A percentile compares a stretch with the other conserved stretches of the same genome.
phyloP scores from a whole-genome alignment of 2,329 filamentous ascomycete species.

The Trichoderma sp. region DNA sequence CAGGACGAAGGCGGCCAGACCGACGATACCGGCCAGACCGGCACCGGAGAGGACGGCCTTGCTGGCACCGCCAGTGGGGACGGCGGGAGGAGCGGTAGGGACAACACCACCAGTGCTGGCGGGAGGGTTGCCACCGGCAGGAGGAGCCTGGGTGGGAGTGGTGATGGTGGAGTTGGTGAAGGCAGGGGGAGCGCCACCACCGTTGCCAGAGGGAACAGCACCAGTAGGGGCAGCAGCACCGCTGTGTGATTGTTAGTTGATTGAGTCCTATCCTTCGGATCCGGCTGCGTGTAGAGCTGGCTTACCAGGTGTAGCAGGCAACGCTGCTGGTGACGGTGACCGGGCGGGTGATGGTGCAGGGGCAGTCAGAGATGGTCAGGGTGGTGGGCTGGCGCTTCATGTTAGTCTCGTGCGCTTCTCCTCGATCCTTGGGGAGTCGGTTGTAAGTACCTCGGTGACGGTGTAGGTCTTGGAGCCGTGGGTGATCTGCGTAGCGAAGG shows the following conservation, averaged over 20 bases:
- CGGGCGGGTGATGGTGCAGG: conserved; percentile 67
- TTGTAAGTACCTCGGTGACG: conserved; percentile 60
- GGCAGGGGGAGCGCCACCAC: conserved; percentile 40
- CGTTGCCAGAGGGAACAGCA: conserved; percentile 30
- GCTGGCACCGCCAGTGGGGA: conserved; percentile 59
- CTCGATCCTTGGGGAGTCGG: conserved; percentile 14
- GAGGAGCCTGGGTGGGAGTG: conserved; percentile 45
- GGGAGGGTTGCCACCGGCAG: conserved; percentile 35
- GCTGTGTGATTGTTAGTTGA: conserved; percentile 33
- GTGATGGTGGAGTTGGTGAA: conserved; percentile 38
- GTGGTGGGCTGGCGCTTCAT: conserved; percentile 53
- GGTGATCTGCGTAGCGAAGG: conserved; percentile 64
- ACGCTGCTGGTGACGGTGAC: conserved; percentile 56
- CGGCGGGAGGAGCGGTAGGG: conserved; percentile 38
- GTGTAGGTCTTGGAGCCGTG: conserved; percentile 69
- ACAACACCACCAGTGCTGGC: conserved; percentile 32
- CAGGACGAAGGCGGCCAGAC: conserved; percentile 60
- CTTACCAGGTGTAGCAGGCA: conserved; percentile 58
- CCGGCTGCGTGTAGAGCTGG: too few species aligned
- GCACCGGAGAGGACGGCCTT: conserved; percentile 60
- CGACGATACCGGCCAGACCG: conserved; percentile 62
- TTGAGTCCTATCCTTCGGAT: too few species aligned
- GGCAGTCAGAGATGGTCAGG: conserved; percentile 72
- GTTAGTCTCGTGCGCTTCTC: conserved; percentile 14
- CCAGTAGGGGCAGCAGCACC: conserved; percentile 42